Conservation (phyloP, 345 rosid species). For the Kandelia obovata region DNA sequence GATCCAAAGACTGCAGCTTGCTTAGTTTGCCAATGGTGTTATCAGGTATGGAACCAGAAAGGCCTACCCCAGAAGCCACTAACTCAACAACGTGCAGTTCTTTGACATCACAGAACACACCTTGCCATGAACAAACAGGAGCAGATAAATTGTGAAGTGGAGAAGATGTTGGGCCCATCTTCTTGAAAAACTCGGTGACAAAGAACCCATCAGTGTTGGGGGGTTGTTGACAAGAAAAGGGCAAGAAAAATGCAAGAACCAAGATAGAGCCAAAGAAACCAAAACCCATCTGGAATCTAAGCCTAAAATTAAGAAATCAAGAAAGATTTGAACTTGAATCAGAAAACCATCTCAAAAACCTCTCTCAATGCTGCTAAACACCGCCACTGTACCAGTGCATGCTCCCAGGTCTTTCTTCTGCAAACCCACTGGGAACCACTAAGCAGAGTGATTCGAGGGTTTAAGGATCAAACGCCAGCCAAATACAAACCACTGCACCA, state of each 20-base stretch:
- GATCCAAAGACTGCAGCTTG: constrained; percentile 72
- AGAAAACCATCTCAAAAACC: constrained; percentile 18
- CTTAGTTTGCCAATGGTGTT: constrained; percentile 80
- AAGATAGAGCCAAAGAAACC: constrained; percentile 44
- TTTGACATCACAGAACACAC: constrained; percentile 58
- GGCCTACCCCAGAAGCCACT: constrained; percentile 52
- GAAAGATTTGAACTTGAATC: constrained; percentile 6
- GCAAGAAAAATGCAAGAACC: constrained; percentile 56
- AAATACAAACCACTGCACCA: constrained; percentile 1
- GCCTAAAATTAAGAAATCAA: constrained; percentile 17
- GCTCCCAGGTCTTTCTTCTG: constrained; percentile 12
- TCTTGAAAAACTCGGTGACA: constrained; percentile 62
- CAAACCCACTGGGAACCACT: constrained; percentile 15
- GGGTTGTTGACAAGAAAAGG: constrained; percentile 58
- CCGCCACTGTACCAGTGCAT: too few species aligned
- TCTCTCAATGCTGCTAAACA: too few species aligned
- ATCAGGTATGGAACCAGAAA: constrained; percentile 79
- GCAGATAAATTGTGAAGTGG: constrained; percentile 45
- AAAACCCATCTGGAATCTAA: constrained; percentile 52
- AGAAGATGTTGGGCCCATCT: constrained; percentile 49
- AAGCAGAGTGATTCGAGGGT: not conserved
- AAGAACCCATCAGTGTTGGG: constrained; percentile 86
- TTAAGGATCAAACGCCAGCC: not conserved
- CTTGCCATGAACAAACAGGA: constrained; percentile 68
- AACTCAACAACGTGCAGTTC: constrained; percentile 48